Conservation (phyloP, 345 rosid species). For the Clausena lansium region DNA sequence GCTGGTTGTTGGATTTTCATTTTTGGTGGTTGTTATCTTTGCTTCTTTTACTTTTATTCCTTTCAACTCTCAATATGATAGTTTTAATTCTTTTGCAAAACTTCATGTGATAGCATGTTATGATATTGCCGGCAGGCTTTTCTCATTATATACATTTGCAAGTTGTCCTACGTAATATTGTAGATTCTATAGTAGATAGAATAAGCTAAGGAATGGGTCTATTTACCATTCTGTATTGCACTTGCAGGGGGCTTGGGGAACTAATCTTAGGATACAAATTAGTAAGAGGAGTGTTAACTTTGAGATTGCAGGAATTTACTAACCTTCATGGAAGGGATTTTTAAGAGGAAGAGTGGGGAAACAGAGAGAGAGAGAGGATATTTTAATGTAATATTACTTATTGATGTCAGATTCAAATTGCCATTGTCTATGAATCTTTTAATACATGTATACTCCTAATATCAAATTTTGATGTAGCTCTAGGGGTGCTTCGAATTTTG, state of each 20-base stretch:
- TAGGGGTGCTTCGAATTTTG: neutral
- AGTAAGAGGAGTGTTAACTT: neutral
- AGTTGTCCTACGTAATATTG: neutral
- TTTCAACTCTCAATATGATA: neutral
- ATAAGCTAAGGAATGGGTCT: neutral
- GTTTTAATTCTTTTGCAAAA: neutral
- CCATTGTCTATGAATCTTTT: neutral
- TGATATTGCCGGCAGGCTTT: neutral
- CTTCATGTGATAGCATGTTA: neutral
- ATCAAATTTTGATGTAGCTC: neutral
- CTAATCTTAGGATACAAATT: neutral
- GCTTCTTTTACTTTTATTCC: neutral
- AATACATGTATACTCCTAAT: neutral
- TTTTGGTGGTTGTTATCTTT: neutral
- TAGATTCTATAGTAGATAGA: neutral
- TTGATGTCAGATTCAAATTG: neutral
- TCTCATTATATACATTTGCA: neutral
- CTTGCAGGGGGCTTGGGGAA: neutral
- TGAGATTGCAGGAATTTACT: neutral
- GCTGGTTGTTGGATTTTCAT: neutral
- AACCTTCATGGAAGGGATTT: neutral
- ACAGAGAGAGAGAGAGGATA: neutral
- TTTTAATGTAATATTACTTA: neutral
- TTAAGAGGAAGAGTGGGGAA: neutral
- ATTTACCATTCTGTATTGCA: neutral